phyloP scores from a whole-genome alignment of 352 stramenopile species.

The Phytophthora hibernalis region DNA sequence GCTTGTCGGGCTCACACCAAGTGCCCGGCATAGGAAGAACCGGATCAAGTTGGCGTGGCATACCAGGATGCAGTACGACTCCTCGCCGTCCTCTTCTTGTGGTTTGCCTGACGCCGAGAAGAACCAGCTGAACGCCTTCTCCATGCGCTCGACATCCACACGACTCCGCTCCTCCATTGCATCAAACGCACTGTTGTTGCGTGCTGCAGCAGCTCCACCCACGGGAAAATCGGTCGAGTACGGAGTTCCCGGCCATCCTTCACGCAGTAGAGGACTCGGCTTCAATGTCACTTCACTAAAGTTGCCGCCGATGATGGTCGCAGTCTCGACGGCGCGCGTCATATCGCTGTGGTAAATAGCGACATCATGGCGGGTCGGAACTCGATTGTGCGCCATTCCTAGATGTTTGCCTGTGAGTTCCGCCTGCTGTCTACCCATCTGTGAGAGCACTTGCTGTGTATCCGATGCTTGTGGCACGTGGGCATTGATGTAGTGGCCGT shows the following conservation, averaged over 20 bases:
- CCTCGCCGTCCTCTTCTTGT: conserved; percentile 53
- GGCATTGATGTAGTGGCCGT: conserved; percentile 87
- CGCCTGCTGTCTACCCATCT: conserved; percentile 80
- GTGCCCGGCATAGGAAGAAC: conserved; percentile 80
- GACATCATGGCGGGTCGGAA: conserved; percentile 64
- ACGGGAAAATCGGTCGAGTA: conserved; percentile 50
- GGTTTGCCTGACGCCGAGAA: conserved; percentile 28
- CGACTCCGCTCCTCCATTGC: conserved; percentile 43
- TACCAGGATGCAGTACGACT: conserved; percentile 76
- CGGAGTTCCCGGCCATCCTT: conserved; percentile 79
- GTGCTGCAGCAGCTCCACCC: conserved; percentile 19
- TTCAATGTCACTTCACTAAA: conserved; percentile 51
- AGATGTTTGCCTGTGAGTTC: conserved; percentile 77
- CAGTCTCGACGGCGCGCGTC: conserved; percentile 77
- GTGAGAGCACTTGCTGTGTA: conserved; percentile 76
- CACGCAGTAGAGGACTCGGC: conserved; percentile 63
- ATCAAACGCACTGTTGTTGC: conserved; percentile 29
- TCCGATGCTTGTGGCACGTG: conserved; percentile 65
- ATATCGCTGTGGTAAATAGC: conserved; percentile 81
- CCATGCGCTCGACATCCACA: conserved; percentile 67
- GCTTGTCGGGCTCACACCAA: conserved; percentile 61
- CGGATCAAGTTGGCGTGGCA: conserved; percentile 88
- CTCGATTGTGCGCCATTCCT: conserved; percentile 56
- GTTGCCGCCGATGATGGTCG: conserved; percentile 60
- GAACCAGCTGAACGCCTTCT: conserved; percentile 64